These are phyloP conservation scores for Vaccinium darrowii DNA, from an alignment of 148 eudicot species.

Conservation along the genomic window DNA sequence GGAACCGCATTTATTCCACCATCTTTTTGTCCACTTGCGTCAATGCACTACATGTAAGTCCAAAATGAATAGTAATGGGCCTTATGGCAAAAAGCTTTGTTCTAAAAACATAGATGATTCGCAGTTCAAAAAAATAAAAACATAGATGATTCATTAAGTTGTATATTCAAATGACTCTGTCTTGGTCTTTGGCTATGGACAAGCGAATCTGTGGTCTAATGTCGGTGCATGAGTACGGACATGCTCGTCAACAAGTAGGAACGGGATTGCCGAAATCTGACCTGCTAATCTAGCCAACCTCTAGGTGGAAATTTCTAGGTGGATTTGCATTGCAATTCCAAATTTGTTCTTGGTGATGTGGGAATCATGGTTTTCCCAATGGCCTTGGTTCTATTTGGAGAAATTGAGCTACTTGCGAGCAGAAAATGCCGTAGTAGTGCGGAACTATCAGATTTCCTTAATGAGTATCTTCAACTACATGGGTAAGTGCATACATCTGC, in stretches of 20 bases:
- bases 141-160: not conserved
- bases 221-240: not conserved
- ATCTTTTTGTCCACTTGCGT: not conserved
- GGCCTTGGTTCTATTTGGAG: not conserved
- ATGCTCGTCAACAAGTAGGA: not conserved
- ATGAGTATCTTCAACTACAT: not conserved
- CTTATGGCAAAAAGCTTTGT: not conserved
- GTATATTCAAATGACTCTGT: not conserved
- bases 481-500: not conserved
- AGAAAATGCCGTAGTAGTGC: not conserved
- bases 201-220: not conserved
- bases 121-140: no score
- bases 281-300: not conserved
- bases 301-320: not conserved
- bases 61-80: no score
- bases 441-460: not conserved
- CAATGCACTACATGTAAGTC: not conserved
- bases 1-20: not conserved
- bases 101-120: not conserved
- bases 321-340: not conserved
- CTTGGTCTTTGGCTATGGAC: not conserved
- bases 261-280: not conserved
- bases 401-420: not conserved
- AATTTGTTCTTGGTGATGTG: slow-evolving; percentile 2
- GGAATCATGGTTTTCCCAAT: not conserved